Percentiles rank a stretch among this genome's conserved stretches.
These are phyloP conservation scores for Tuber borchii DNA, from an alignment of 495 filamentous ascomycete genomes.

Conservation along the genomic window DNA sequence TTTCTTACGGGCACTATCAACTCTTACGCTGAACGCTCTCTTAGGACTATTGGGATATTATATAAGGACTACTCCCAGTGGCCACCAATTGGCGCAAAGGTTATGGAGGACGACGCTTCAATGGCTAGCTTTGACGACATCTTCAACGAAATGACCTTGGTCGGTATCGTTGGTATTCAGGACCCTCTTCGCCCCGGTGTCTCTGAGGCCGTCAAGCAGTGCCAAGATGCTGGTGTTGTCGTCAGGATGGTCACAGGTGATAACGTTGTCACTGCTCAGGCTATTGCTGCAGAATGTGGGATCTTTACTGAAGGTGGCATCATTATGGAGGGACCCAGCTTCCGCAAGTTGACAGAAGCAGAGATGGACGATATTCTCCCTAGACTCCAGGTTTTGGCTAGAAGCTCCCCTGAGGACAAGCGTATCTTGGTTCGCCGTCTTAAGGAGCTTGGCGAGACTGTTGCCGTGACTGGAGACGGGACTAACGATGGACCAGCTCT, in stretches of 20 bases:
- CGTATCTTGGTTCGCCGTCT: slow-evolving; percentile 68
- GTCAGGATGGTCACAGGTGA: slow-evolving; percentile 91
- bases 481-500: slow-evolving; percentile 86
- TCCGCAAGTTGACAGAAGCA: slow-evolving; percentile 65
- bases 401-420: slow-evolving; percentile 84
- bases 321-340: slow-evolving; percentile 77
- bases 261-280: slow-evolving; percentile 72
- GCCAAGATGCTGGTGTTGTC: slow-evolving; percentile 69
- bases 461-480: slow-evolving; percentile 81
- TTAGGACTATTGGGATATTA: slow-evolving; percentile 78
- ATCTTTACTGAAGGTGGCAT: slow-evolving; percentile 68
- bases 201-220: slow-evolving; percentile 63
- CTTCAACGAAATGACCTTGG: slow-evolving; percentile 68
- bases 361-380: slow-evolving; percentile 69
- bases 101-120: slow-evolving; percentile 60
- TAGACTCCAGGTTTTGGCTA: slow-evolving; percentile 71
- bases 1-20: slow-evolving; percentile 61
- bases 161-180: slow-evolving; percentile 79
- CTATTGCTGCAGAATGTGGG: slow-evolving; percentile 77
- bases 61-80: slow-evolving; percentile 86
- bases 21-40: slow-evolving; percentile 69
- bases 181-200: slow-evolving; percentile 81
- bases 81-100: slow-evolving; percentile 66
- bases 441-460: slow-evolving; percentile 69
- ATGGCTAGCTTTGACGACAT: slow-evolving; percentile 73